A percentile compares a stretch with the other conserved stretches of the same genome.
Evolutionary conservation across 805 yeast genomes (phyloP).

Genomic region (Candida stauntonica): DNA sequence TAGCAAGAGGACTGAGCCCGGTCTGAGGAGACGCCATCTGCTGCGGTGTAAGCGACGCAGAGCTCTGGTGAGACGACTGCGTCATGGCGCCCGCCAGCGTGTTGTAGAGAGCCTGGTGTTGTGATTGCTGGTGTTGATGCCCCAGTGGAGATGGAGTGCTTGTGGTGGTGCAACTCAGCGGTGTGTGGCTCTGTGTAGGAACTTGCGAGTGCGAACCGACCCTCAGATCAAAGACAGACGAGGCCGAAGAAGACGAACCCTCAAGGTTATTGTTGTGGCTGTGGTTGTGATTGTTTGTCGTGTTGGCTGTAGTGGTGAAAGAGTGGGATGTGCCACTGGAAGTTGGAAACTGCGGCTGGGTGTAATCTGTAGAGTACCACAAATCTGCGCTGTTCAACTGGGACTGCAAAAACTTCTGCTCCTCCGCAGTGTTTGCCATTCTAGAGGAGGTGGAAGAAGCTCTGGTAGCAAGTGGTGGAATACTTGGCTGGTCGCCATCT

Average conservation of each 20-base stretch:
- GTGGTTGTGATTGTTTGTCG: no score
- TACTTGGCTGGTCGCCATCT: slow-evolving; percentile 11
- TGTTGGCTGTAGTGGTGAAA: no score
- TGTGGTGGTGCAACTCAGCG: background rate
- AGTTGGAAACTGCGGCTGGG: slow-evolving; percentile 1
- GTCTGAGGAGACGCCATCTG: background rate
- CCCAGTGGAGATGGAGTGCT: background rate
- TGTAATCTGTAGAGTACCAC: slow-evolving; percentile 12
- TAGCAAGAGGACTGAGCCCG: background rate
- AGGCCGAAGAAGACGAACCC: background rate
- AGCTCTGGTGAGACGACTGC: background rate
- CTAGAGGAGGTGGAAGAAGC: background rate
- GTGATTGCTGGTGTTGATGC: no score
- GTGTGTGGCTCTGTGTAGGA: background rate
- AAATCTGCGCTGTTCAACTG: slow-evolving; percentile 8
- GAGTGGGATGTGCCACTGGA: no score
- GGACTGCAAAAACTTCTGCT: slow-evolving; percentile 12
- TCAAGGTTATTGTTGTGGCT: no score
- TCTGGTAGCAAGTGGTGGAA: background rate
- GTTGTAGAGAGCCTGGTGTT: no score
- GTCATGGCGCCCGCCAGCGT: background rate
- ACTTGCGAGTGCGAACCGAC: no score
- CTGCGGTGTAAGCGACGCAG: background rate
- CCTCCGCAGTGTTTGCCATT: slow-evolving; percentile 11
- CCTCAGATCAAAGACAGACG: background rate